These are phyloP conservation scores for Rhazya stricta DNA, from an alignment of 257 asterid species.

Conservation along the genomic window DNA sequence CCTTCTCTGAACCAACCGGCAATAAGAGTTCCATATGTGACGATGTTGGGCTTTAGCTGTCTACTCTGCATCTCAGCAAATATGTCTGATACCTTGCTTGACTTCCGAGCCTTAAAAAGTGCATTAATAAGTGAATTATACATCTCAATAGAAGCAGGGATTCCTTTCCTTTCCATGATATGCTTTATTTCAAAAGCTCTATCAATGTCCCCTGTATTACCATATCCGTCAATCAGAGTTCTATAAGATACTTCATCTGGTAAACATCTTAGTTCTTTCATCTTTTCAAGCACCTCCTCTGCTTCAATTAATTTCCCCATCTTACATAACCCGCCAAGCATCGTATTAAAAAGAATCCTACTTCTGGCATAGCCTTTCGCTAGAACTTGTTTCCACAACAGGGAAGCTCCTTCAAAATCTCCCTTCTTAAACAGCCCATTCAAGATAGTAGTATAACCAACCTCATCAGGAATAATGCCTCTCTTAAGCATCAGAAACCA, in stretches of 20 bases:
- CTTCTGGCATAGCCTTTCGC: constrained; percentile 58
- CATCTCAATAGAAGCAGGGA: constrained; percentile 59
- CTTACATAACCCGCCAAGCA: constrained; percentile 80
- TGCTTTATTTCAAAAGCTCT: constrained; percentile 49
- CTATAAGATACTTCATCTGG: constrained; percentile 68
- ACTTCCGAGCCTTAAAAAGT: constrained; percentile 51
- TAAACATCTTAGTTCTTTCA: constrained; percentile 59
- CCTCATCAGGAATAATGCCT: constrained; percentile 64
- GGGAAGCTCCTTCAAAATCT: constrained; percentile 43
- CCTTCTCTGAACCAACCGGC: constrained; percentile 78
- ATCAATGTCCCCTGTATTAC: constrained; percentile 56
- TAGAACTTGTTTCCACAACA: constrained; percentile 62
- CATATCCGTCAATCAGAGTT: constrained; percentile 64
- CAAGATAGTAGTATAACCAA: constrained; percentile 64
- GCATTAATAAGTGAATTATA: constrained; percentile 77
- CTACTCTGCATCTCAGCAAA: constrained; percentile 47
- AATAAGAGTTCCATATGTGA: constrained; percentile 83
- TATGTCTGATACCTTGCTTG: constrained; percentile 37
- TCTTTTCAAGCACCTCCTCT: constrained; percentile 53
- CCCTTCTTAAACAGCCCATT: constrained; percentile 57
- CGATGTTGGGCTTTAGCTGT: constrained; percentile 47
- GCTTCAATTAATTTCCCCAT: constrained; percentile 67
- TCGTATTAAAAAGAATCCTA: constrained; percentile 49
- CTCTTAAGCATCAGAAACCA: constrained; percentile 70
- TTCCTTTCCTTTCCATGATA: constrained; percentile 48